These are phyloP conservation scores for Lichtheimia ornata DNA, from an alignment of 371 early-diverging fungal genomes.

Conservation along the genomic window DNA sequence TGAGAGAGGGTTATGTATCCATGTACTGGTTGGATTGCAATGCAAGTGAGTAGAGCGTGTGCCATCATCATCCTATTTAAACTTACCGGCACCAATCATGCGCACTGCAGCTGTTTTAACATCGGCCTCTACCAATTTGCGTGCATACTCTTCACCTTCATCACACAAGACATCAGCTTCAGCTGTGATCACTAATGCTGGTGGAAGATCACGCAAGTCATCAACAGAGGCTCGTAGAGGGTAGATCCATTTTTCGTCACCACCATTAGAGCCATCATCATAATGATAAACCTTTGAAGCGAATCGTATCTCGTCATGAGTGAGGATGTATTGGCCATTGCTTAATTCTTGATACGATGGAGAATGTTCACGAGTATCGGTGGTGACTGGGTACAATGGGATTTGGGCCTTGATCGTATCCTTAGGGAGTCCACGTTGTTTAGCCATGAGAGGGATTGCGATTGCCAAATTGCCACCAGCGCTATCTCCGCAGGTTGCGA, in stretches of 20 bases:
- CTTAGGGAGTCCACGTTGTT: constrained; percentile 13
- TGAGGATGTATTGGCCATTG: constrained; percentile 14
- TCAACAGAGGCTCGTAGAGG: constrained; percentile 19
- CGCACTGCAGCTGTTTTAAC: constrained; percentile 21
- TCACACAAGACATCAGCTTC: constrained; percentile 37
- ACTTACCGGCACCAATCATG: constrained; percentile 18
- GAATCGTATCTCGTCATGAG: background rate
- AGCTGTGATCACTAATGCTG: constrained; percentile 34
- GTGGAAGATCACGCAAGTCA: constrained; percentile 32
- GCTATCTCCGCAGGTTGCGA: constrained; percentile 23
- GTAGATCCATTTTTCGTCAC: background rate
- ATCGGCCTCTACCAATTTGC: constrained; percentile 26
- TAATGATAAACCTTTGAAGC: constrained; percentile 1
- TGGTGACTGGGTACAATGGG: constrained; percentile 13
- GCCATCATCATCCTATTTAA: background rate
- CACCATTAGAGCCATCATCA: background rate
- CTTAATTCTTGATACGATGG: constrained; percentile 11
- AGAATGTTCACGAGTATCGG: background rate
- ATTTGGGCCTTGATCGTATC: constrained; percentile 17
- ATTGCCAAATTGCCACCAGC: constrained; percentile 25
- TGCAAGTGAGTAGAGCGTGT: too few species aligned
- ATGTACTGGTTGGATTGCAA: constrained; percentile 9
- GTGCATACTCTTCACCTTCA: constrained; percentile 36
- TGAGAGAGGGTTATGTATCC: constrained; percentile 11
- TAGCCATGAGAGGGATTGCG: constrained; percentile 9